A percentile compares a stretch with the other conserved stretches of the same genome.
These are phyloP conservation scores for Lasiodiplodia hormozganensis DNA, from an alignment of 2,329 filamentous ascomycete genomes.

Conservation along the genomic window DNA sequence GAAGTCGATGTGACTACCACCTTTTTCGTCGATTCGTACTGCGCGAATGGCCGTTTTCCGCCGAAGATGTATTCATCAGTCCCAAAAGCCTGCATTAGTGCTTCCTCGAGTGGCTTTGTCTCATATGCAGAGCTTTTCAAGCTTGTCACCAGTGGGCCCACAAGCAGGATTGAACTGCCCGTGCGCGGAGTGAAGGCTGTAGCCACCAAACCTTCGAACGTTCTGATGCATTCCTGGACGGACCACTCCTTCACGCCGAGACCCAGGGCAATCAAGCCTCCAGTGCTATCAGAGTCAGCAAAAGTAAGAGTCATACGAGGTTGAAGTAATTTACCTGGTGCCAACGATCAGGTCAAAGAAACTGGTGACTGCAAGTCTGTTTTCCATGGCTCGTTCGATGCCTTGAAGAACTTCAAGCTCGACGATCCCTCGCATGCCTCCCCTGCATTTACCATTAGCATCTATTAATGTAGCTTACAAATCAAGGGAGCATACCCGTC, in stretches of 20 bases:
- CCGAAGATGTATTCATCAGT: conserved; percentile 48
- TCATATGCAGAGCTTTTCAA: conserved; percentile 43
- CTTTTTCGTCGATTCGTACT: conserved; percentile 34
- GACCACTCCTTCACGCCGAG: conserved; percentile 48
- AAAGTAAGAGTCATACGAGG: no score
- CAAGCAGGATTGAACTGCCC: conserved; percentile 43
- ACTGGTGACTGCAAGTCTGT: conserved; percentile 48
- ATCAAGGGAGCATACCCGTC: conserved; percentile 41
- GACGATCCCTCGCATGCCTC: conserved; percentile 56
- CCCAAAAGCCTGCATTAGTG: conserved; percentile 43
- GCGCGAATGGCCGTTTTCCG: conserved; percentile 31
- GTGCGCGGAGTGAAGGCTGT: conserved; percentile 51
- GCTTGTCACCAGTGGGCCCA: conserved; percentile 41
- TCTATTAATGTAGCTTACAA: no score
- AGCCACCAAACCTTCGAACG: conserved; percentile 48
- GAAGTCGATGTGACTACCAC: conserved; percentile 55
- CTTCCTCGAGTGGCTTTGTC: conserved; percentile 47
- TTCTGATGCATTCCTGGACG: conserved; percentile 48
- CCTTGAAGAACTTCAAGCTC: conserved; percentile 52
- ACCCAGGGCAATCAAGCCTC: conserved; percentile 54
- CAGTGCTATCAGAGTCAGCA: conserved; percentile 35
- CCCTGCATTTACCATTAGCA: conserved; percentile 33
- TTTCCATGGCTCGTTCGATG: conserved; percentile 50
- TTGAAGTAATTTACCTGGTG: conserved; percentile 29
- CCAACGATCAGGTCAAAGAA: conserved; percentile 58